phyloP scores from a whole-genome alignment of 306 rosid species.

The Nissolia schottii region DNA sequence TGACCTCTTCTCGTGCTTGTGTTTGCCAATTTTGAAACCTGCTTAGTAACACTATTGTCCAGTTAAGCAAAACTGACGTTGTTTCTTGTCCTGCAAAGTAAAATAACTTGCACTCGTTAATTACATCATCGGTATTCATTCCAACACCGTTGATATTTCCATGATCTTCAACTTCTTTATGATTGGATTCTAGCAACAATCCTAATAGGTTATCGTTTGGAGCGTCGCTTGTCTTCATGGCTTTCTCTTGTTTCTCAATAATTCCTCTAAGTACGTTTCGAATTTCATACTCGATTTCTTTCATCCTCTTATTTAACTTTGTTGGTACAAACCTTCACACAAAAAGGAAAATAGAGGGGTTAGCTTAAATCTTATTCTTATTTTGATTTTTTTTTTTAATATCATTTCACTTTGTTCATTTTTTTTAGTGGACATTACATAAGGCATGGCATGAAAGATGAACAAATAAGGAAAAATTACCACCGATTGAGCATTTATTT shows the following conservation, averaged over 20 bases:
- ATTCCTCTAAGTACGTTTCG: slow-evolving; percentile 10
- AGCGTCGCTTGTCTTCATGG: slow-evolving; percentile 17
- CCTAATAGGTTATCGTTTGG: slow-evolving; percentile 32
- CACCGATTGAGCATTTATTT: too few relatives aligned
- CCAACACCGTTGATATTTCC: slow-evolving; percentile 21
- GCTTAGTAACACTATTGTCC: slow-evolving; percentile 33
- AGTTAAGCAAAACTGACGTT: slow-evolving; percentile 23
- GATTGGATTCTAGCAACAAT: slow-evolving; percentile 33
- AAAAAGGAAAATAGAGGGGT: neutral
- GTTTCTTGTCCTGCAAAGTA: slow-evolving; percentile 41
- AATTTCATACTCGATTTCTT: slow-evolving; percentile 13
- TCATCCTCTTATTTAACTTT: slow-evolving; percentile 33
- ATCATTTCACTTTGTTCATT: neutral
- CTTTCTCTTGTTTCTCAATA: slow-evolving; percentile 22
- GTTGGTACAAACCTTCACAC: slow-evolving; percentile 39
- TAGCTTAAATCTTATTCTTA: neutral
- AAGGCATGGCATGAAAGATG: too few relatives aligned
- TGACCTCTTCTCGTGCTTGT: slow-evolving; percentile 31
- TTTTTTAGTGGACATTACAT: too few relatives aligned
- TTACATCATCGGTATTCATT: slow-evolving; percentile 28
- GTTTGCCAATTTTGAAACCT: slow-evolving; percentile 26
- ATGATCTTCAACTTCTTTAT: slow-evolving; percentile 9
- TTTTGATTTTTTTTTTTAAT: neutral
- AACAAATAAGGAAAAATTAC: too few relatives aligned
- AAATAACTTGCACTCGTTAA: slow-evolving; percentile 29